A percentile compares a stretch with the other conserved stretches of the same genome.
phyloP scores from a whole-genome alignment of 352 stramenopile species.

The Phytophthora megakarya region DNA sequence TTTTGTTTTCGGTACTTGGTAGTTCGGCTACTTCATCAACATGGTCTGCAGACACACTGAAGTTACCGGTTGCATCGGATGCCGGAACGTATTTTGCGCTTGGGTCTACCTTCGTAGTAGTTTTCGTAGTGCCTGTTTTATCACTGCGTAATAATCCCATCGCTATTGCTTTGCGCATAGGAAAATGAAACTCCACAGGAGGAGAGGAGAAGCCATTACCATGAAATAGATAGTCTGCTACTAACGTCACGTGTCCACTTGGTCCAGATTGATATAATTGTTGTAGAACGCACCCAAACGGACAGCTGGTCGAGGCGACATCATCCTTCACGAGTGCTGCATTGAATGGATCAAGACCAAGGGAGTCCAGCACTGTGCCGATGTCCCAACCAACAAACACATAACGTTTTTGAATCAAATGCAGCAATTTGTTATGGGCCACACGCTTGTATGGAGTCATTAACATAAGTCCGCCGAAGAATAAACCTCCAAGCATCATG shows the following conservation, averaged over 20 bases:
- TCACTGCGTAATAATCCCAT: constrained; percentile 40
- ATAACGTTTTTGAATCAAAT: constrained; percentile 54
- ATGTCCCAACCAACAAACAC: constrained; percentile 57
- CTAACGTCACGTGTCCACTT: constrained; percentile 47
- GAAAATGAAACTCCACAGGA: constrained; percentile 41
- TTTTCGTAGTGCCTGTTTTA: not conserved
- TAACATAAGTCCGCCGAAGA: constrained; percentile 40
- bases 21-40: constrained; percentile 13
- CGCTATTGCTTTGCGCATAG: constrained; percentile 33
- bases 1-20: constrained; percentile 32
- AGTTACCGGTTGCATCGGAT: constrained; percentile 16
- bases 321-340: constrained; percentile 26
- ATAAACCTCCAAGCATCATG: constrained; percentile 30
- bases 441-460: constrained; percentile 44
- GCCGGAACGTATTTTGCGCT: constrained; percentile 18
- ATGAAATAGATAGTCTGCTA: constrained; percentile 57
- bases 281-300: constrained; percentile 49
- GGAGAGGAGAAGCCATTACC: constrained; percentile 41
- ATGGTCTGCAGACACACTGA: constrained; percentile 3
- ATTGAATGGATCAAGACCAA: constrained; percentile 56
- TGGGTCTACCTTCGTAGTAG: constrained; percentile 11
- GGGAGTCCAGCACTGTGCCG: constrained; percentile 34
- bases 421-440: constrained; percentile 53
- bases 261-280: constrained; percentile 56
- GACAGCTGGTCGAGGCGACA: constrained; percentile 36